Base-by-base conservation (phyloP, 129 eudicot species). In the Escallonia herrerae region DNA sequence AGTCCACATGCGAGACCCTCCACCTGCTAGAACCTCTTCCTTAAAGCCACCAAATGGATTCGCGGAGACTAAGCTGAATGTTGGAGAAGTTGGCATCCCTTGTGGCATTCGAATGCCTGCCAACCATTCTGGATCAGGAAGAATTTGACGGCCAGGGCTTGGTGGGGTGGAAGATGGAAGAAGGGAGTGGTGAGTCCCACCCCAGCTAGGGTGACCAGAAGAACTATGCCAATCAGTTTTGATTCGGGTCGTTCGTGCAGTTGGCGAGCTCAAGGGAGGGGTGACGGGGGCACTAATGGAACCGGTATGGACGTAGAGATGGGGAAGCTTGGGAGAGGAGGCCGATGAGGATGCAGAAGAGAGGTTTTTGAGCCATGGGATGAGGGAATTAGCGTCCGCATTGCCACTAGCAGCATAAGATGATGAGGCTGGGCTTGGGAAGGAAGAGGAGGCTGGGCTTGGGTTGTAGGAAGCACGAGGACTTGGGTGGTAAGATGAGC, bases 241-340 rank as follows among this genome's bases (percentile, higher is more conserved):
- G 54, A 83, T 48, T 8, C 87, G 81, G 45, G 95, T 90, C 43
- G 89, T 84, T 44, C 77, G 74, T 47, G 78, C 77, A 22, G 84
- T 82, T 55, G 96, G 96, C 14, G 96, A 85, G 77, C 86, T 80
- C 72, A 72, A 57, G 67, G 95, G 97, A 65, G 97, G 95, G 58
- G 97, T 83, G 53, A 90, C 97, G 0, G 97, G 97, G 15, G 97
- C 97, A 61, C 97, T 90, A 58, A 90, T 81, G 79, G 95, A 83
- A 65, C 97, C 97, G 4, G 79, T 69, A 56, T 81, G 90, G 74
- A 78, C 51, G 60, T 65, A 55, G 52, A 71, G 81, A 62, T 86
- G 75, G 38, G 80, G 84, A 65, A 72, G 66, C 74, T 78, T 84
- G 68, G 87, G 33, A 12, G 89, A 66, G 53, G 79, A 62, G 65